phyloP scores from a whole-genome alignment of 345 rosid species.

The Eucalyptus tenuipes region DNA sequence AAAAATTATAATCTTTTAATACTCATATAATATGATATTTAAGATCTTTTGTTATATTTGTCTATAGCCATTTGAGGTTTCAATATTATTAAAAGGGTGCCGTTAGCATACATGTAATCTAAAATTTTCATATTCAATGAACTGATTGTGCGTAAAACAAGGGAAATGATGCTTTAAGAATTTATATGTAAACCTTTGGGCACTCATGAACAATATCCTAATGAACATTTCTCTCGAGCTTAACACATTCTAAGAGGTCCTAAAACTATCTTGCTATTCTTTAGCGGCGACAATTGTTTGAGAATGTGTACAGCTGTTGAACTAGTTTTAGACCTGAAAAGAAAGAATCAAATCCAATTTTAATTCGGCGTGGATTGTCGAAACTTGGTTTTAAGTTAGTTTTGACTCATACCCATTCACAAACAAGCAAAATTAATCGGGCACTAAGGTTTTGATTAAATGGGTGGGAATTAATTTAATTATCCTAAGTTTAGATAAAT shows the following conservation, averaged over 20 bases:
- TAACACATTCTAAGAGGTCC: background rate
- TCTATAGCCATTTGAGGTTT: background rate
- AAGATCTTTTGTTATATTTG: background rate
- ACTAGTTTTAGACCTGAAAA: background rate
- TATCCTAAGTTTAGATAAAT: background rate
- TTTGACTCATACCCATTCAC: background rate
- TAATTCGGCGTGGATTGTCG: background rate
- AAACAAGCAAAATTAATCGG: background rate
- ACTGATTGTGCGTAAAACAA: background rate
- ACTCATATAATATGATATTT: background rate
- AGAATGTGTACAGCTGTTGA: background rate
- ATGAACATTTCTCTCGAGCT: background rate
- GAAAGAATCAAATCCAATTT: background rate
- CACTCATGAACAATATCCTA: background rate
- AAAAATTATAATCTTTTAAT: background rate
- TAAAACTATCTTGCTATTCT: background rate
- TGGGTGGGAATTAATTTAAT: background rate
- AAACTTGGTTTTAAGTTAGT: background rate
- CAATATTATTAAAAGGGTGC: background rate
- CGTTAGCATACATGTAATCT: no score
- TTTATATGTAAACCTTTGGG: background rate
- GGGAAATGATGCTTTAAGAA: background rate
- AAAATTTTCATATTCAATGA: background rate
- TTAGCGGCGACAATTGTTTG: background rate
- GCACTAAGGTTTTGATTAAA: background rate